phyloP scores from a whole-genome alignment of 306 rosid species.

The Cucurbita pepo region DNA sequence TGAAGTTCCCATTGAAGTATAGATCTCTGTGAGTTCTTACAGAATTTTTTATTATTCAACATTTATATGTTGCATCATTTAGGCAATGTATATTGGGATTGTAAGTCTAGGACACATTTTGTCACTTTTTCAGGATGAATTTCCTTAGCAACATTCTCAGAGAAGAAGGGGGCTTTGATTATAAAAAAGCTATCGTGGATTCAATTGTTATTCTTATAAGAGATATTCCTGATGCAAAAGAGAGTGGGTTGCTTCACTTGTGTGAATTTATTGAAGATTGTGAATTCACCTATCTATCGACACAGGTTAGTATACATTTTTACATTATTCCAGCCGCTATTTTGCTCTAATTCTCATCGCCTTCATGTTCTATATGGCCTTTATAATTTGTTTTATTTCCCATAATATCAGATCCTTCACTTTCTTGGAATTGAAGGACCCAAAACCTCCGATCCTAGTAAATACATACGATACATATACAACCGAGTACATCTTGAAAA shows the following conservation, averaged over 20 bases:
- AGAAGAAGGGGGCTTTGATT: conserved; percentile 98
- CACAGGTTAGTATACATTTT: conserved; percentile 50
- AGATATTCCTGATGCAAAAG: conserved; percentile 95
- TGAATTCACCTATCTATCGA: conserved; percentile 93
- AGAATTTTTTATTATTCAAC: neutral
- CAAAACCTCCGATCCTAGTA: conserved; percentile 94
- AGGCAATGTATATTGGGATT: neutral
- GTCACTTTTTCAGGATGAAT: conserved; percentile 52
- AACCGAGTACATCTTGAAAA: conserved; percentile 98
- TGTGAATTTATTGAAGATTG: conserved; percentile 98
- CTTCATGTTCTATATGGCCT: conserved; percentile 1
- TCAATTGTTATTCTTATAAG: conserved; percentile 92
- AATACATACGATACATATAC: conserved; percentile 83
- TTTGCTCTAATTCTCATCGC: neutral
- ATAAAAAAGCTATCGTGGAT: conserved; percentile 95
- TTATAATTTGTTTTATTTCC: conserved; percentile 1
- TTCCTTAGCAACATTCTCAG: conserved; percentile 95
- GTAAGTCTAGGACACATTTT: neutral
- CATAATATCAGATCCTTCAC: conserved; percentile 60
- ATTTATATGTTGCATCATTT: neutral
- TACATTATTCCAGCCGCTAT: conserved; percentile 3
- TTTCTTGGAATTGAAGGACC: conserved; percentile 97
- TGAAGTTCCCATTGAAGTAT: conserved; percentile 88
- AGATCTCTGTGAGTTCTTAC: conserved; percentile 71
- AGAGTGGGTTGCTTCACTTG: conserved; percentile 92